phyloP scores from a whole-genome alignment of 1,139 yeast species.

The Taphrina populina region DNA sequence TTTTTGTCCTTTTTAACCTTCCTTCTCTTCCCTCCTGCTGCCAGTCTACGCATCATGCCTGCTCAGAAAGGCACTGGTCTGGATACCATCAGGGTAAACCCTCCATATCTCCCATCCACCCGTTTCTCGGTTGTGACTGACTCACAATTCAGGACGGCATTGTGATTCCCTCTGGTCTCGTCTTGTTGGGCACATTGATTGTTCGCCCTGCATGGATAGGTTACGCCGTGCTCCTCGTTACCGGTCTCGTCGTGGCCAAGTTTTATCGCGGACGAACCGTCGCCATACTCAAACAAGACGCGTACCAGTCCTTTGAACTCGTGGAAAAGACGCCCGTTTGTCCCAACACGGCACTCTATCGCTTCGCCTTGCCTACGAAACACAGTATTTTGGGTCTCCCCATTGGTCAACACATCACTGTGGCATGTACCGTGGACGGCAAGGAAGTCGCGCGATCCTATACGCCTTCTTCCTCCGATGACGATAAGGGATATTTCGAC shows the following conservation, averaged over 20 bases:
- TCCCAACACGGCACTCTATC: conserved; percentile 41
- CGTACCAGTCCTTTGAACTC: conserved; percentile 78
- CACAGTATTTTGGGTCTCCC: conserved; percentile 83
- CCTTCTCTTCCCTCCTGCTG: conserved; percentile 1
- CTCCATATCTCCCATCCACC: background rate
- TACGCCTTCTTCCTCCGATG: conserved; percentile 89
- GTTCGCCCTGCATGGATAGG: conserved; percentile 41
- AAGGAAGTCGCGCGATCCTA: conserved; percentile 87
- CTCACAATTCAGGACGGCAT: conserved; percentile 42
- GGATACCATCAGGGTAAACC: conserved; percentile 26
- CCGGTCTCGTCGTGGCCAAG: conserved; percentile 41
- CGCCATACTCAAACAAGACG: conserved; percentile 62
- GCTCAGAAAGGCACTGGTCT: conserved; percentile 29
- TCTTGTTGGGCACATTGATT: conserved; percentile 43
- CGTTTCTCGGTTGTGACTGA: conserved; percentile 19
- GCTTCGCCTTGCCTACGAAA: conserved; percentile 78
- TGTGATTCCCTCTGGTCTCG: conserved; percentile 44
- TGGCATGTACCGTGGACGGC: conserved; percentile 70
- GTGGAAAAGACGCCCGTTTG: conserved; percentile 60
- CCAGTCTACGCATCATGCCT: conserved; percentile 2
- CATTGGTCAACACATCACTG: conserved; percentile 71
- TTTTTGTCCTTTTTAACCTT: background rate
- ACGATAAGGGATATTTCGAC: conserved; percentile 79
- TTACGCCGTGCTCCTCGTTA: conserved; percentile 41
- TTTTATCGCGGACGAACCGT: conserved; percentile 44